These are phyloP conservation scores for Sclerotinia subarctica DNA, from an alignment of 2,329 filamentous ascomycete species.

Conservation along the genomic window DNA sequence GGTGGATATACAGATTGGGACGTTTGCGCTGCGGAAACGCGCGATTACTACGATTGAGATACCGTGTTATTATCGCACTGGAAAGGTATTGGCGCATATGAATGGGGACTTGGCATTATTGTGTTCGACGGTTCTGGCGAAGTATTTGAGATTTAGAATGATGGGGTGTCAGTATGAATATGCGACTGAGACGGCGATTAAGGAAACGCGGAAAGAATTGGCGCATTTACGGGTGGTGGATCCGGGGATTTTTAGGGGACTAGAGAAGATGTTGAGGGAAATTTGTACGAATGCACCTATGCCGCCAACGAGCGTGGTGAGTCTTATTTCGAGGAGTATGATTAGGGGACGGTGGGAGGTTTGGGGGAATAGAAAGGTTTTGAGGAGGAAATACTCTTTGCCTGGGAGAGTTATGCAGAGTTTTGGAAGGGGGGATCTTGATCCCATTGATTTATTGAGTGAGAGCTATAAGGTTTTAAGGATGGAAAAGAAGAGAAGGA, in stretches of 20 bases:
- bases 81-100: background rate
- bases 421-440: slow-evolving; percentile 19
- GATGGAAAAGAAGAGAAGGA: slow-evolving; percentile 17
- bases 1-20: slow-evolving; percentile 34
- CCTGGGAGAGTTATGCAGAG: slow-evolving; percentile 28
- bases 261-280: slow-evolving; percentile 26
- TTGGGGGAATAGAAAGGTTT: slow-evolving; percentile 28
- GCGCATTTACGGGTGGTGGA: slow-evolving; percentile 20
- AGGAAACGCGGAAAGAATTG: slow-evolving; percentile 25
- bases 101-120: slow-evolving; percentile 28
- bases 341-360: slow-evolving; percentile 31
- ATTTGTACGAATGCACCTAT: slow-evolving; percentile 33
- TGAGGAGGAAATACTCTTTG: slow-evolving; percentile 27
- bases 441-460: slow-evolving; percentile 31
- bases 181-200: slow-evolving; percentile 31
- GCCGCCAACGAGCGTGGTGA: slow-evolving; percentile 33
- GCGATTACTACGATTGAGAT: slow-evolving; percentile 33
- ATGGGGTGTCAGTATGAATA: slow-evolving; percentile 34
- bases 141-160: slow-evolving; percentile 32
- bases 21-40: slow-evolving; percentile 30
- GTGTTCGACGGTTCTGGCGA: slow-evolving; percentile 31
- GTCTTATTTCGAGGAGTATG: slow-evolving; percentile 34
- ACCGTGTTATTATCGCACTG: slow-evolving; percentile 26
- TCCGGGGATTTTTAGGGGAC: slow-evolving; percentile 24
- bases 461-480: slow-evolving; percentile 24